phyloP scores from a whole-genome alignment of 192 early-diverging fungal species.

The Spizellomyces punctatus region DNA sequence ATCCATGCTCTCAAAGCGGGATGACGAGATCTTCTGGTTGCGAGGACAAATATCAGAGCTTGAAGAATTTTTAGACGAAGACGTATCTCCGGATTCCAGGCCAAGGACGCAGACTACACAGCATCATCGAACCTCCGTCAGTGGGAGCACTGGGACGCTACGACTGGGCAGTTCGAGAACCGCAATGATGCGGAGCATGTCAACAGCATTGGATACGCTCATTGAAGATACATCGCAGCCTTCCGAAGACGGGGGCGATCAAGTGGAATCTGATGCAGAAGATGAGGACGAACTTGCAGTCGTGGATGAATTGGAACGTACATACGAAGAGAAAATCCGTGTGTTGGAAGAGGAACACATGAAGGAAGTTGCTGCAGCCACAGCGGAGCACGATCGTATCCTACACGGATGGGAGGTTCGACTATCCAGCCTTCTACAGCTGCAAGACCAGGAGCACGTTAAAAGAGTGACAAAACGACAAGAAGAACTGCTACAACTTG shows the following conservation, averaged over 20 bases:
- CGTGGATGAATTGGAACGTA: neutral
- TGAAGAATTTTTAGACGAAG: conserved; percentile 26
- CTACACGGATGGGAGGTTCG: neutral
- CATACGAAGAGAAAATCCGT: neutral
- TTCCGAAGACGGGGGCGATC: neutral
- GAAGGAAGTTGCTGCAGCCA: neutral
- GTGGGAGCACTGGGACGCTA: neutral
- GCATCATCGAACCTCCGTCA: neutral
- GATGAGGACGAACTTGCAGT: conserved; percentile 11
- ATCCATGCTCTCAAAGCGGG: conserved; percentile 1
- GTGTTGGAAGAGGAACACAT: conserved; percentile 12
- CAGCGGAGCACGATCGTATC: neutral
- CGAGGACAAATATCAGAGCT: conserved; percentile 25
- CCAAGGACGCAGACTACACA: neutral
- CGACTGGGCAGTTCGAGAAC: neutral
- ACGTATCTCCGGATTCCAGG: neutral
- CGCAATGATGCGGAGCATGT: conserved; percentile 1
- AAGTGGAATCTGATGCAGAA: neutral
- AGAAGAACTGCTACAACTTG: conserved; percentile 24
- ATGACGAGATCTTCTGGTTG: conserved; percentile 28
- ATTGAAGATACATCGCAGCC: neutral
- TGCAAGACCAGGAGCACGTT: conserved; percentile 7
- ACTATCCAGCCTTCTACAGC: conserved; percentile 1
- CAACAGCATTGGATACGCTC: neutral
- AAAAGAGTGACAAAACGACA: conserved; percentile 15